Evolutionary conservation across 1,284 basidiomycete species (phyloP).

Genomic region (Irpex sp.): DNA sequence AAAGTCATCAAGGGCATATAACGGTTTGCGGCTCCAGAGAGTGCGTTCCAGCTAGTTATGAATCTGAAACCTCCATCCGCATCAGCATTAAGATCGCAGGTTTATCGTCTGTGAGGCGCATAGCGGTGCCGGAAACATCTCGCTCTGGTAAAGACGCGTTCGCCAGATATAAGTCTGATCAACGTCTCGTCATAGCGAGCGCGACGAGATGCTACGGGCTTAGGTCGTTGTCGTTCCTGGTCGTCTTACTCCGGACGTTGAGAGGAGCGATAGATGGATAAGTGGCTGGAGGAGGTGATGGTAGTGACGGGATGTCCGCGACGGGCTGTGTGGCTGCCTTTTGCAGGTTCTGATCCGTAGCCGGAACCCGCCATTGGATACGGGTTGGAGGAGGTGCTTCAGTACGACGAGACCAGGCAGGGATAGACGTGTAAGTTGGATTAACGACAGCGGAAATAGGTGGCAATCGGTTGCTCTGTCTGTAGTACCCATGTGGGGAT

Average conservation of each 20-base stretch:
- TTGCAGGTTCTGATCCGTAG: background rate
- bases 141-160: background rate
- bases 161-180: background rate
- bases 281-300: background rate
- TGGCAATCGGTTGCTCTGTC: background rate
- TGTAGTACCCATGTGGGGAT: background rate
- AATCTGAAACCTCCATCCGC: background rate
- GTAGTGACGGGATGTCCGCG: background rate
- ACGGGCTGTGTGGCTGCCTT: background rate
- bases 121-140: background rate
- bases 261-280: background rate
- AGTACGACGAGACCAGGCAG: background rate
- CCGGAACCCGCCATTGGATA: background rate
- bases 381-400: background rate
- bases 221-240: background rate
- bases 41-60: background rate
- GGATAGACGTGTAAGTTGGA: background rate
- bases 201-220: background rate
- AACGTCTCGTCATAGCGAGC: background rate
- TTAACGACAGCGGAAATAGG: background rate
- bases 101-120: background rate
- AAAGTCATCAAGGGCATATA: background rate
- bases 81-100: conserved; percentile 1
- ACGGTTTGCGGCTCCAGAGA: background rate
- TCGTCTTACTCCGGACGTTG: conserved; percentile 1